Percentiles rank a stretch among this genome's conserved stretches.
Evolutionary conservation across 176 grass and related monocot genomes (phyloP).

Genomic region (Raddia distichophylla): DNA sequence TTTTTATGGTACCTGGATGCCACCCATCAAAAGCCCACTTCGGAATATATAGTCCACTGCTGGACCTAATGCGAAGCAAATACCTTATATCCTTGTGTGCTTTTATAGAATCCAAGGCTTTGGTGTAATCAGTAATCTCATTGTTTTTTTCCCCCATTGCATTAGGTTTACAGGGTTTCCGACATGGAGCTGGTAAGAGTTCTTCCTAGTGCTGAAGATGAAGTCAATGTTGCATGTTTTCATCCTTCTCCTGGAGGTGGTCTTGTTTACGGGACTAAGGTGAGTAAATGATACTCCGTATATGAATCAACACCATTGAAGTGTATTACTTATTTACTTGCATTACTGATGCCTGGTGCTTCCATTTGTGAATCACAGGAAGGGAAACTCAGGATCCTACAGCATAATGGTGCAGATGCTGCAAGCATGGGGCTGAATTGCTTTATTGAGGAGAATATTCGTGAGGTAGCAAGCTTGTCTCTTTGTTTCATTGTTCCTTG

Average conservation of each 20-base stretch:
- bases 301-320: slow-evolving; percentile 22
- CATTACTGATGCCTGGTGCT: slow-evolving; percentile 46
- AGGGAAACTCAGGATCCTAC: slow-evolving; percentile 96
- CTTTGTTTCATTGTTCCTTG: slow-evolving; percentile 1
- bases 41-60: too few species aligned
- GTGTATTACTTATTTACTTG: slow-evolving; percentile 20
- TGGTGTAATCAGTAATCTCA: slow-evolving; percentile 16
- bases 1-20: too few species aligned
- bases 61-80: too few species aligned
- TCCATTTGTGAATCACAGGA: slow-evolving; percentile 55
- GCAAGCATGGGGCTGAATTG: slow-evolving; percentile 53
- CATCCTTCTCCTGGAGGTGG: slow-evolving; percentile 83
- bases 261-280: slow-evolving; percentile 97
- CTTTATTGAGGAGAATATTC: slow-evolving; percentile 70
- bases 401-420: slow-evolving; percentile 63
- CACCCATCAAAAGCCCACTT: too few species aligned
- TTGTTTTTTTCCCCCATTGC: slow-evolving; percentile 31
- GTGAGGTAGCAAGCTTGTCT: slow-evolving; percentile 51
- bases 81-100: not conserved
- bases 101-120: not conserved
- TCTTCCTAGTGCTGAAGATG: slow-evolving; percentile 89
- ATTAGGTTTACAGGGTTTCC: slow-evolving; percentile 95
- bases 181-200: slow-evolving; percentile 99
- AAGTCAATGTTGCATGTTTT: slow-evolving; percentile 97
- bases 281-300: slow-evolving; percentile 31